Percentiles rank a stretch among this genome's conserved stretches.
Evolutionary conservation across 83 land plant species (phyloP).

Genomic region (Picea mariana): DNA sequence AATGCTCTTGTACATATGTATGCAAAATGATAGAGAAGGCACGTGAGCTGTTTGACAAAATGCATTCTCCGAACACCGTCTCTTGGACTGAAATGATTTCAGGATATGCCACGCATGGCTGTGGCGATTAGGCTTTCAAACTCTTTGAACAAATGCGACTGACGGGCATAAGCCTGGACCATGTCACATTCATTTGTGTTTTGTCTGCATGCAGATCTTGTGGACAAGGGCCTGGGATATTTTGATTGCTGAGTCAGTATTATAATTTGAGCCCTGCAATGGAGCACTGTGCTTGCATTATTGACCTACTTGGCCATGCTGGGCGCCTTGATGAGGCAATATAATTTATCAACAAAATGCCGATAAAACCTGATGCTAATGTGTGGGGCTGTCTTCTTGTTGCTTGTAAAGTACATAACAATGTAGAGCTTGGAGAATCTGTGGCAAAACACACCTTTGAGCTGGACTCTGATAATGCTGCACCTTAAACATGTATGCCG

Average conservation of each 20-base stretch:
- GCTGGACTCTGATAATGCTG: background rate
- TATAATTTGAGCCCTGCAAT: background rate
- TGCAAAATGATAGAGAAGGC: conserved; percentile 1
- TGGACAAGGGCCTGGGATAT: background rate
- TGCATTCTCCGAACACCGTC: background rate
- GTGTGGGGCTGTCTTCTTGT: background rate
- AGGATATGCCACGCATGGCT: conserved; percentile 11
- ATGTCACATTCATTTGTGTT: background rate
- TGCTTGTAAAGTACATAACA: background rate
- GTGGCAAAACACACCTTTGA: background rate
- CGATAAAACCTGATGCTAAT: background rate
- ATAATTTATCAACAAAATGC: background rate
- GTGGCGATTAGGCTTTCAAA: background rate
- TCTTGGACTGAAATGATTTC: conserved; percentile 7
- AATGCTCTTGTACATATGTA: conserved; percentile 8
- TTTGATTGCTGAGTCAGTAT: background rate
- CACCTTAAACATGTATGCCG: background rate
- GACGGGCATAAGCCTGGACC: background rate
- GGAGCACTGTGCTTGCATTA: background rate
- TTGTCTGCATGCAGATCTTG: background rate
- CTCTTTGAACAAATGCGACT: conserved; percentile 5
- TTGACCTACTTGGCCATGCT: background rate
- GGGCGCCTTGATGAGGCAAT: background rate
- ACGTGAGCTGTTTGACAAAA: background rate
- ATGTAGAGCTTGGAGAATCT: background rate